Evolutionary conservation across 805 yeast species (phyloP).

Genomic region (Ogataea pini): DNA sequence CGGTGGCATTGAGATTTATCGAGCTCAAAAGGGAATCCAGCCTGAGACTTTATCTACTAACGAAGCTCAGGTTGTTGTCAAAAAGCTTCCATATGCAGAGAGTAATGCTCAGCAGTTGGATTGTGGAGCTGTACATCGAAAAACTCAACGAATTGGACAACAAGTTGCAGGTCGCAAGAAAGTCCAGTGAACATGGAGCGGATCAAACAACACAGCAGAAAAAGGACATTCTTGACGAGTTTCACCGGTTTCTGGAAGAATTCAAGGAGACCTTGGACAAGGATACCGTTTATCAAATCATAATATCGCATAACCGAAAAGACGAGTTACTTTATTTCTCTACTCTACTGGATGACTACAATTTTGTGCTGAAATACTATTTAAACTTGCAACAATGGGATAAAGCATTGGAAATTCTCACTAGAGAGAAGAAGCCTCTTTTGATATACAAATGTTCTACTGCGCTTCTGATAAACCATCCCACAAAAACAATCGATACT

Average conservation of each 20-base stretch:
- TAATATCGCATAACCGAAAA: constrained; percentile 64
- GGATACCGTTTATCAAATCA: constrained; percentile 69
- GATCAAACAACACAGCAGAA: constrained; percentile 29
- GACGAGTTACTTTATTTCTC: constrained; percentile 69
- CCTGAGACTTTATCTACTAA: constrained; percentile 45
- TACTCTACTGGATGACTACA: constrained; percentile 63
- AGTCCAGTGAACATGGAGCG: constrained; percentile 10
- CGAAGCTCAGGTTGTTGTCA: constrained; percentile 41
- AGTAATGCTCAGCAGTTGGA: constrained; percentile 62
- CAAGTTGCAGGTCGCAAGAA: constrained; percentile 8
- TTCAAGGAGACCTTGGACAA: constrained; percentile 57
- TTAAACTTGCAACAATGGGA: constrained; percentile 71
- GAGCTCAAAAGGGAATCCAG: constrained; percentile 44
- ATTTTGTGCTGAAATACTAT: constrained; percentile 68
- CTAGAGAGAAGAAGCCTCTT: constrained; percentile 47
- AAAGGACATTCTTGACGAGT: constrained; percentile 35
- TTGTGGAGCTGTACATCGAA: constrained; percentile 58
- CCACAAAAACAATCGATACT: constrained; percentile 68
- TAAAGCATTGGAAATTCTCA: constrained; percentile 60
- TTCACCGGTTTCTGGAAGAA: constrained; percentile 50
- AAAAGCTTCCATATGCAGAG: constrained; percentile 43
- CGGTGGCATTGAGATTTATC: constrained; percentile 58
- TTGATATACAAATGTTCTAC: constrained; percentile 69
- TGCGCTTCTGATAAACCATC: constrained; percentile 64
- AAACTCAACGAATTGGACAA: constrained; percentile 45